Evolutionary conservation across 1,284 basidiomycete species (phyloP).

Genomic region (Acaromyces ingoldii): DNA sequence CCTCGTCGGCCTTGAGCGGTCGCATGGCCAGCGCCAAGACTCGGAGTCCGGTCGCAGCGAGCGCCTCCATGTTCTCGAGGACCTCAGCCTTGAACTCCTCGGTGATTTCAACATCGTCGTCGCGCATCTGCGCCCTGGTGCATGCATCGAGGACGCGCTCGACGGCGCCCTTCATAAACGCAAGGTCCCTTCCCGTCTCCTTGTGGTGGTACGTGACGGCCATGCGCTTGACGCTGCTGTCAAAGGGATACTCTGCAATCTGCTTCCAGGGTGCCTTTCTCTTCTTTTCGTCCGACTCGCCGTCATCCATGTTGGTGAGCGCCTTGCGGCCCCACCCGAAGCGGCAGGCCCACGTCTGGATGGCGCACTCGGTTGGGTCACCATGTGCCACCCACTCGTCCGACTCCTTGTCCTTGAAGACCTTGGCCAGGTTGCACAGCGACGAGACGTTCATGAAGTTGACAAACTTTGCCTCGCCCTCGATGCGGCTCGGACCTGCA

Average conservation of each 20-base stretch:
- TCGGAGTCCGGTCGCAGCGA: slow-evolving; percentile 43
- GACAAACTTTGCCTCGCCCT: slow-evolving; percentile 24
- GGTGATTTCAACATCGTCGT: slow-evolving; percentile 48
- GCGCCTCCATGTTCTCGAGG: slow-evolving; percentile 43
- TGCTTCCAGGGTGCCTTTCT: slow-evolving; percentile 33
- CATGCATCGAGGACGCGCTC: slow-evolving; percentile 46
- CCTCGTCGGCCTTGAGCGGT: slow-evolving; percentile 25
- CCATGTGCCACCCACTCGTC: slow-evolving; percentile 63
- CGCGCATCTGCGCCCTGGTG: slow-evolving; percentile 22
- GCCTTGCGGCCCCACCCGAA: slow-evolving; percentile 42
- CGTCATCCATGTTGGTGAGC: slow-evolving; percentile 27
- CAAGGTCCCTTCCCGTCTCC: slow-evolving; percentile 28
- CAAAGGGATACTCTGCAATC: slow-evolving; percentile 55
- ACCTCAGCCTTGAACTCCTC: slow-evolving; percentile 27
- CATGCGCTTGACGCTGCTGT: slow-evolving; percentile 49
- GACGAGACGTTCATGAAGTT: slow-evolving; percentile 46
- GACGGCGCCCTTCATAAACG: slow-evolving; percentile 50
- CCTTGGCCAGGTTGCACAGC: slow-evolving; percentile 49
- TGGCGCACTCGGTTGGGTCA: slow-evolving; percentile 62
- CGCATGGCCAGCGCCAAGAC: slow-evolving; percentile 46
- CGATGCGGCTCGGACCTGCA: slow-evolving; percentile 22
- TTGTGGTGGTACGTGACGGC: slow-evolving; percentile 53
- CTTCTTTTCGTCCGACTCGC: slow-evolving; percentile 19
- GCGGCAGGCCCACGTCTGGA: slow-evolving; percentile 62
- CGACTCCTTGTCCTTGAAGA: slow-evolving; percentile 46